Conservation (phyloP, 495 filamentous ascomycete genomes). For the Xylaria flabelliformis region DNA sequence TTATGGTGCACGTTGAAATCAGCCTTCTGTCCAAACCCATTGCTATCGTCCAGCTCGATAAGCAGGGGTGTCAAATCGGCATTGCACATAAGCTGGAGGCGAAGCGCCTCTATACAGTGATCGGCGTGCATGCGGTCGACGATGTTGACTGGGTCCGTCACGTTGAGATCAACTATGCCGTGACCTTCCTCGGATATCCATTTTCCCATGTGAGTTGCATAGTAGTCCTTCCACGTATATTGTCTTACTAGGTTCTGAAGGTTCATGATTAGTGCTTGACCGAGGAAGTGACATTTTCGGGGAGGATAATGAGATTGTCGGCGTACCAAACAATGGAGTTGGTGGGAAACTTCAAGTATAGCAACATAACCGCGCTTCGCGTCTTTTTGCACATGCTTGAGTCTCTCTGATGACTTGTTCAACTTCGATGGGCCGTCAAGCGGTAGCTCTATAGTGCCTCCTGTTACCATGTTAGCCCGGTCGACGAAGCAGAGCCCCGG, state of each 20-base stretch:
- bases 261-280: background rate
- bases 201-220: constrained; percentile 8
- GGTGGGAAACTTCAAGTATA: constrained; percentile 25
- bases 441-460: constrained; percentile 16
- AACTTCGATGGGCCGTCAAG: constrained; percentile 2
- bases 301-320: background rate
- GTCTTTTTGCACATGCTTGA: constrained; percentile 8
- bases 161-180: constrained; percentile 5
- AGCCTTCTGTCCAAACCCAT: constrained; percentile 4
- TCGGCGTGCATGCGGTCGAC: constrained; percentile 35
- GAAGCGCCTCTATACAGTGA: constrained; percentile 40
- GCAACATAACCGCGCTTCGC: constrained; percentile 14
- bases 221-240: constrained; percentile 34
- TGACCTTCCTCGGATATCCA: background rate
- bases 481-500: background rate
- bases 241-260: constrained; percentile 37
- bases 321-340: constrained; percentile 27
- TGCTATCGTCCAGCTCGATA: constrained; percentile 23
- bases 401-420: constrained; percentile 12
- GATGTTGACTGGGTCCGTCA: background rate
- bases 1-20: constrained; percentile 31
- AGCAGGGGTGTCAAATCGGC: constrained; percentile 36
- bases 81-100: constrained; percentile 36
- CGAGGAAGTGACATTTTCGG: background rate
- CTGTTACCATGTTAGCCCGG: background rate